Evolutionary conservation across 257 asterid species (phyloP).

Genomic region (Penstemon barbatus): DNA sequence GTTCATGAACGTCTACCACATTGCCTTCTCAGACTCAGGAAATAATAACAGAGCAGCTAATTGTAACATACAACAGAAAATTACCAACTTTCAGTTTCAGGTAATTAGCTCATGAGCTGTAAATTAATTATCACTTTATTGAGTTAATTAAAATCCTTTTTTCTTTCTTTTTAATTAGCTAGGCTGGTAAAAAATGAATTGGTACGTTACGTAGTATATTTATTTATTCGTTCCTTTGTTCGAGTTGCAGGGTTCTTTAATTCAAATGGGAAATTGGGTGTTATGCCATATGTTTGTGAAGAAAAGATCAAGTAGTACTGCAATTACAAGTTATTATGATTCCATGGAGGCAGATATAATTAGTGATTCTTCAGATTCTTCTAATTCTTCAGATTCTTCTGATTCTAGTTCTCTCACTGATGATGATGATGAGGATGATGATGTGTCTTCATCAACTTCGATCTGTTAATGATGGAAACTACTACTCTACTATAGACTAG

Average conservation of each 20-base stretch:
- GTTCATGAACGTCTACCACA: slow-evolving; percentile 61
- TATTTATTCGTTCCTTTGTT: not conserved
- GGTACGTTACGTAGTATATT: too few relatives aligned
- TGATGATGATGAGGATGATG: slow-evolving; percentile 17
- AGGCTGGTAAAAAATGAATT: too few relatives aligned
- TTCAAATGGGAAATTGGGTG: slow-evolving; percentile 64
- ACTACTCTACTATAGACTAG: too few relatives aligned
- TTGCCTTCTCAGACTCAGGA: slow-evolving; percentile 32
- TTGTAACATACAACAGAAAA: slow-evolving; percentile 9
- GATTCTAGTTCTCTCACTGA: slow-evolving; percentile 47
- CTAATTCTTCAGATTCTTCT: slow-evolving; percentile 28
- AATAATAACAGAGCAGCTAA: slow-evolving; percentile 22
- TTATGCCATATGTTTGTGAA: slow-evolving; percentile 53
- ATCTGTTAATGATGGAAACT: slow-evolving; percentile 9
- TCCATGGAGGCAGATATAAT: not conserved
- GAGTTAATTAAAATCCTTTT: too few relatives aligned
- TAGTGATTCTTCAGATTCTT: slow-evolving; percentile 27
- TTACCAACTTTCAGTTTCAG: slow-evolving; percentile 26
- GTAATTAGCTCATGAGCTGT: too few relatives aligned
- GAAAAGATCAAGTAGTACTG: slow-evolving; percentile 31
- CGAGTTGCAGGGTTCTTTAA: slow-evolving; percentile 38
- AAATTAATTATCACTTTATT: too few relatives aligned
- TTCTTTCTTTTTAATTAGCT: too few relatives aligned
- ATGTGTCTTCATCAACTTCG: slow-evolving; percentile 32
- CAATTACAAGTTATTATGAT: not conserved